A percentile compares a stretch with the other conserved stretches of the same genome.
Conservation (phyloP, 148 eudicot species). For the Arbutus unedo region DNA sequence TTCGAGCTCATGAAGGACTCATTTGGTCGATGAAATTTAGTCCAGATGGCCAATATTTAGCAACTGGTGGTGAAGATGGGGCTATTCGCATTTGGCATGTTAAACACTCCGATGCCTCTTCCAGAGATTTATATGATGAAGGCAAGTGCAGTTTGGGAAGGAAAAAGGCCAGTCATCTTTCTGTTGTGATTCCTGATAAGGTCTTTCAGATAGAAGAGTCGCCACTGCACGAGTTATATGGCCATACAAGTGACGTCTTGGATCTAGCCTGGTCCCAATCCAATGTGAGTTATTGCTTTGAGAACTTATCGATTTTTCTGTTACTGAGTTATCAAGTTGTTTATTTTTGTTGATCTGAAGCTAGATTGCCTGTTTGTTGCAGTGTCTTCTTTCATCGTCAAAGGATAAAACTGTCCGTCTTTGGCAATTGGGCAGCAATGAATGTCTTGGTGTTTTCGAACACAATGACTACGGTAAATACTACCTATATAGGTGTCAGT, state of each 20-base stretch:
- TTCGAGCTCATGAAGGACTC: constrained; percentile 63
- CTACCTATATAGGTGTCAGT: background rate
- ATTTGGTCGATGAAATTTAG: constrained; percentile 85
- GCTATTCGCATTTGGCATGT: constrained; percentile 72
- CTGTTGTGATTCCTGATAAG: constrained; percentile 54
- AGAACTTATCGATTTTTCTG: background rate
- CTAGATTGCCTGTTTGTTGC: constrained; percentile 24
- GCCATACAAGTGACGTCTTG: constrained; percentile 63
- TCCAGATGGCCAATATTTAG: constrained; percentile 75
- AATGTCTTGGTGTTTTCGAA: constrained; percentile 56
- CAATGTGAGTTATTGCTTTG: constrained; percentile 30
- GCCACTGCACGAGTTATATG: constrained; percentile 62
- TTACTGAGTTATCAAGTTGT: background rate
- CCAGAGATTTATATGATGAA: constrained; percentile 13
- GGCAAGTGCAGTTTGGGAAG: constrained; percentile 14
- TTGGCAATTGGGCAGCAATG: constrained; percentile 65
- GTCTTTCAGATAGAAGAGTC: constrained; percentile 55
- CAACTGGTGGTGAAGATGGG: constrained; percentile 84
- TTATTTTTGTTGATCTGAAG: background rate
- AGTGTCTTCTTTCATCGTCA: constrained; percentile 79
- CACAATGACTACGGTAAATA: constrained; percentile 71
- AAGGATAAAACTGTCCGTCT: constrained; percentile 75
- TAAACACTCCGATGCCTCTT: constrained; percentile 24
- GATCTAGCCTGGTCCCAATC: constrained; percentile 81
- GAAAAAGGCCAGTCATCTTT: constrained; percentile 30